Conservation (phyloP, 345 rosid species). For the Salix koriyanagi region DNA sequence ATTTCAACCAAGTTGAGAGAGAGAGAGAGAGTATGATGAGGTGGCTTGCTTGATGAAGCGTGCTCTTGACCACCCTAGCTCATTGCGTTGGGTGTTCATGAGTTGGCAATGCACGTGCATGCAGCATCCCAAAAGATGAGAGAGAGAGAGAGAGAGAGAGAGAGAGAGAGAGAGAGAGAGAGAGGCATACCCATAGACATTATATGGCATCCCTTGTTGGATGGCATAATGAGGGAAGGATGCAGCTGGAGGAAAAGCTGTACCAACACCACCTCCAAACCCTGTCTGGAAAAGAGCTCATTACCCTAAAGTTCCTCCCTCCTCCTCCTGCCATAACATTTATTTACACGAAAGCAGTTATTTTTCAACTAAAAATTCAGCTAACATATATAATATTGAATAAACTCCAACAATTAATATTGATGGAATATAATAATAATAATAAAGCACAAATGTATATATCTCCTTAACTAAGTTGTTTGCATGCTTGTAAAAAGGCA, state of each 20-base stretch:
- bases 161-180: not conserved
- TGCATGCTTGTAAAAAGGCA: not conserved
- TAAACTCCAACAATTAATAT: not conserved
- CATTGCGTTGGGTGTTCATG: slow-evolving; percentile 24
- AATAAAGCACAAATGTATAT: not conserved
- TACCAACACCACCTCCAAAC: slow-evolving; percentile 48
- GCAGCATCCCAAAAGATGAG: slow-evolving; percentile 1
- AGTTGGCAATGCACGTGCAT: slow-evolving; percentile 56
- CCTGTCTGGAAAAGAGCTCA: slow-evolving; percentile 76
- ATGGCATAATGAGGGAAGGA: slow-evolving; percentile 88
- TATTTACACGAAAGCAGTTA: not conserved
- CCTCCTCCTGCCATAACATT: slow-evolving; percentile 36
- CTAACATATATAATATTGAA: not conserved
- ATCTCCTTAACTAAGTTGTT: not conserved
- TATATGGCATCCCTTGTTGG: slow-evolving; percentile 72
- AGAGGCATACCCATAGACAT: slow-evolving; percentile 49
- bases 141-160: not conserved
- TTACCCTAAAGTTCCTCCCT: slow-evolving; percentile 65
- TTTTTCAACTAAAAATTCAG: not conserved
- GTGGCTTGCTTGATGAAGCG: slow-evolving; percentile 3
- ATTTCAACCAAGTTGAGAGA: not conserved
- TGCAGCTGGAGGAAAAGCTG: slow-evolving; percentile 73
- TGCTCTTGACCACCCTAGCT: slow-evolving; percentile 24
- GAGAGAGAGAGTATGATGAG: not conserved
- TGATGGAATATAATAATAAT: not conserved